Evolutionary conservation across 1,284 basidiomycete genomes (phyloP).

Genomic region (Rhodotorula sp.): DNA sequence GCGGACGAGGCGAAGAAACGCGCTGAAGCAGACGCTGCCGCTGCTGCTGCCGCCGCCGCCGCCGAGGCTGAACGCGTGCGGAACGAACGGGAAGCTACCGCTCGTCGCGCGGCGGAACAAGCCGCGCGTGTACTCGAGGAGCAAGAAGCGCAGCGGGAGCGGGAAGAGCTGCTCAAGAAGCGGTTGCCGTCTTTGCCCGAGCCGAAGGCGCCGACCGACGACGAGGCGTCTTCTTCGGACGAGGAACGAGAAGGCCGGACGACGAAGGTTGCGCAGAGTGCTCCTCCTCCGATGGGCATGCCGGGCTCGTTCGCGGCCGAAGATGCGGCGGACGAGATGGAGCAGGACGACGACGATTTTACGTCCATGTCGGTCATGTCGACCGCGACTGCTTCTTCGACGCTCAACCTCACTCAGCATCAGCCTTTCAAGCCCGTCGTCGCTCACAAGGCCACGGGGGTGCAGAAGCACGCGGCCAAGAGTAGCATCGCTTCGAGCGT

Average conservation of each 20-base stretch:
- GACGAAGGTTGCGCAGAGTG: not conserved
- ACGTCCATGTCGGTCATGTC: constrained; percentile 21
- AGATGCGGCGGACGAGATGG: constrained; percentile 14
- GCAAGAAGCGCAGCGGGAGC: constrained; percentile 22
- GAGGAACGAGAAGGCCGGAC: constrained; percentile 1
- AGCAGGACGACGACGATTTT: constrained; percentile 21
- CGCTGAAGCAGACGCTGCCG: not conserved
- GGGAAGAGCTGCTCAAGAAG: constrained; percentile 8
- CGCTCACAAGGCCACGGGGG: not conserved
- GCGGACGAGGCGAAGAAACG: not conserved
- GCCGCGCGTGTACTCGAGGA: constrained; percentile 24
- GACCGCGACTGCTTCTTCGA: constrained; percentile 10
- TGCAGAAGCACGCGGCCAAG: constrained; percentile 16
- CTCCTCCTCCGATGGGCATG: not conserved
- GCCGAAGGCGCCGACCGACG: constrained; percentile 9
- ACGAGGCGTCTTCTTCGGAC: constrained; percentile 15
- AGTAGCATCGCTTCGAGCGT: constrained; percentile 33
- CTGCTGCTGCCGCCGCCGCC: not conserved
- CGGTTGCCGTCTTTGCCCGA: constrained; percentile 19
- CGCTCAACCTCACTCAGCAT: constrained; percentile 16
- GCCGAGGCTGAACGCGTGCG: not conserved
- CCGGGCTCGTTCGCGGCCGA: constrained; percentile 3
- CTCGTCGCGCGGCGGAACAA: constrained; percentile 14
- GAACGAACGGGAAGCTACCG: constrained; percentile 3
- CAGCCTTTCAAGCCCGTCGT: constrained; percentile 23